A percentile compares a stretch with the other conserved stretches of the same genome.
These are phyloP conservation scores for Aureobasidium namibiae DNA, from an alignment of 2,329 filamentous ascomycete genomes.

Conservation along the genomic window DNA sequence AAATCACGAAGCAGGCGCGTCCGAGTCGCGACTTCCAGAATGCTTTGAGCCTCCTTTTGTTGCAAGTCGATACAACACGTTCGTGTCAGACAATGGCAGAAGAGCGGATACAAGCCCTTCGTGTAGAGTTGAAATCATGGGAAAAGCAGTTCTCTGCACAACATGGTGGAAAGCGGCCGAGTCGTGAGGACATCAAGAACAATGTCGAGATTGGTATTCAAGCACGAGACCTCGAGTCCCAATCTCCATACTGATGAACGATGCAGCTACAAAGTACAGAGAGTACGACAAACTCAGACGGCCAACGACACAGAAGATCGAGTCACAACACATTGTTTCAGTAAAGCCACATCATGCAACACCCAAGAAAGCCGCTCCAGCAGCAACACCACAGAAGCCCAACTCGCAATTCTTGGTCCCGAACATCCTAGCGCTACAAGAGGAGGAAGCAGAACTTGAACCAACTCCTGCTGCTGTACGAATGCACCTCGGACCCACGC, in stretches of 20 bases:
- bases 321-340: slow-evolving; percentile 1
- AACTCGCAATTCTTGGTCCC: not conserved
- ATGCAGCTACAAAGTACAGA: slow-evolving; percentile 63
- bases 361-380: not conserved
- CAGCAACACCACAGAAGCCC: slow-evolving; percentile 21
- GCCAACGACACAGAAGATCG: not conserved
- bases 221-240: slow-evolving; percentile 11
- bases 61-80: not conserved
- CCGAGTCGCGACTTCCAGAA: not conserved
- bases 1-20: slow-evolving; percentile 1
- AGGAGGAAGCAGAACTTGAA: slow-evolving; percentile 30
- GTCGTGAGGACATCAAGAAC: slow-evolving; percentile 66
- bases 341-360: slow-evolving; percentile 8
- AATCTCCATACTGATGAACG: not conserved
- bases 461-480: slow-evolving; percentile 26
- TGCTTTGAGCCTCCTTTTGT: not conserved
- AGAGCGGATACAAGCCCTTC: slow-evolving; percentile 32
- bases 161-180: slow-evolving; percentile 60
- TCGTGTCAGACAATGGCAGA: not conserved
- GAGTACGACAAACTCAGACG: slow-evolving; percentile 58
- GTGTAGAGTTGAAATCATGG: slow-evolving; percentile 65
- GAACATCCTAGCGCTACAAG: not conserved
- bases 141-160: slow-evolving; percentile 57
- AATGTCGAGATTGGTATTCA: slow-evolving; percentile 59
- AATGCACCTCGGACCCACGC: slow-evolving; percentile 59